Evolutionary conservation across 805 yeast species (phyloP).

Genomic region (Candida ficus): DNA sequence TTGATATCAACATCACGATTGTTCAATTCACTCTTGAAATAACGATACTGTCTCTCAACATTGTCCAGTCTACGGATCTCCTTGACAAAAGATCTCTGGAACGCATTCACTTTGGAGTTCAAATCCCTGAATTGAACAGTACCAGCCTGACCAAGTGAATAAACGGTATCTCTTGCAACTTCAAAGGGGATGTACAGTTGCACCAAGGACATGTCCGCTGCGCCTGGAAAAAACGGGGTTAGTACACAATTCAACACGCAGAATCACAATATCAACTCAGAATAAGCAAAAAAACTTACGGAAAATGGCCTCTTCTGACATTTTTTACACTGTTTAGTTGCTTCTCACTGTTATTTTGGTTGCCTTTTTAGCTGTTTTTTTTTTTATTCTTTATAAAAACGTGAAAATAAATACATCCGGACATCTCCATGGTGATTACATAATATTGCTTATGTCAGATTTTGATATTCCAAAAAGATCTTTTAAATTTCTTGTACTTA

Average conservation of each 20-base stretch:
- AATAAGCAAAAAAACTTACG: constrained; percentile 28
- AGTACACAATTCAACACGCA: constrained; percentile 1
- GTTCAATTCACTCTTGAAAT: constrained; percentile 45
- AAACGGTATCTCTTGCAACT: constrained; percentile 78
- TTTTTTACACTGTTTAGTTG: not conserved
- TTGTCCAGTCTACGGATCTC: constrained; percentile 84
- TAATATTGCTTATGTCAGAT: no score
- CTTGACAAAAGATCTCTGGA: constrained; percentile 87
- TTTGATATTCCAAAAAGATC: no score
- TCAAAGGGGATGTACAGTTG: constrained; percentile 93
- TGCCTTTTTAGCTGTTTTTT: no score
- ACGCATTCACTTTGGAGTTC: constrained; percentile 73
- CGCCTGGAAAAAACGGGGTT: constrained; percentile 35
- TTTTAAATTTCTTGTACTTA: no score
- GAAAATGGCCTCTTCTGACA: constrained; percentile 35
- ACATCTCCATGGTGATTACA: not conserved
- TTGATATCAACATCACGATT: constrained; percentile 38
- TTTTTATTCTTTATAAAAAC: no score
- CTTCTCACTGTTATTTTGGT: not conserved
- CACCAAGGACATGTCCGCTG: constrained; percentile 96
- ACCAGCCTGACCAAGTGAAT: constrained; percentile 83
- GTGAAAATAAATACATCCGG: not conserved
- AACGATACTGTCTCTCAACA: constrained; percentile 77
- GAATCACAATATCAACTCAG: not conserved
- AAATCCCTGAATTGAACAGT: constrained; percentile 86